Base-by-base conservation (phyloP, 2,329 filamentous ascomycete genomes). In the Ramularia collo-cygni region DNA sequence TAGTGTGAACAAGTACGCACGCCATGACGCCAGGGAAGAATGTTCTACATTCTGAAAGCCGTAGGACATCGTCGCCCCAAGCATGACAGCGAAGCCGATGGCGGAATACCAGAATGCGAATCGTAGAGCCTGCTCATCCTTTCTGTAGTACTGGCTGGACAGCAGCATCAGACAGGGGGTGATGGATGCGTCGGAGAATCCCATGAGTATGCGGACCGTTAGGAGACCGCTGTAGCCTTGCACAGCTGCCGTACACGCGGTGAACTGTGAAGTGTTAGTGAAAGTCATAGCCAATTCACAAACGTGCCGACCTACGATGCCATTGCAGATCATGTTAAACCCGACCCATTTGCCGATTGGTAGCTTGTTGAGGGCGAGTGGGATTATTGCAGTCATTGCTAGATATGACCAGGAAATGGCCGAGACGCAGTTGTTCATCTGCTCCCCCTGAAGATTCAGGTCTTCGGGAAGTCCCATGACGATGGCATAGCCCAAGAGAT, bases 21-120 rank as follows among this genome's bases (percentile, higher is more conserved):
- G 43, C 48, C 48, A 51, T 7, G 41, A 41, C 10, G 33, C 43
- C 10, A 49, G 10, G 1, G 36, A 32, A 1, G 28, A 31, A 10
- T 27, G 30, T 1, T 28, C 15, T 2, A 52, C 52, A 38, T 76
- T 70, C 1, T 72, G 74, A 8, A 81, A 60, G 0, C 75, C 77
- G 40, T 70, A 79, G 0, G 76, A 76, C 4, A 77, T 53, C 1
- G 68, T 65, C 0, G 72, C 74, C 0, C 75, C 77, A 5, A 76
- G 36, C 27, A 81, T 75, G 4, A 69, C 76, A 0, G 72, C 72
- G 0, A 71, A 40, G 0, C 77, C 76, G 35, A 77, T 81, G 1
- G 74, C 79, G 3, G 73, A 68, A 47, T 83, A 83, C 79, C 79
- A 84, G 9, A 71, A 71, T 0, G 77, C 76, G 3, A 81, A 72